A percentile compares a stretch with the other conserved stretches of the same genome.
These are phyloP conservation scores for Curvularia eragrostidis DNA, from an alignment of 2,329 filamentous ascomycete species.

Conservation along the genomic window DNA sequence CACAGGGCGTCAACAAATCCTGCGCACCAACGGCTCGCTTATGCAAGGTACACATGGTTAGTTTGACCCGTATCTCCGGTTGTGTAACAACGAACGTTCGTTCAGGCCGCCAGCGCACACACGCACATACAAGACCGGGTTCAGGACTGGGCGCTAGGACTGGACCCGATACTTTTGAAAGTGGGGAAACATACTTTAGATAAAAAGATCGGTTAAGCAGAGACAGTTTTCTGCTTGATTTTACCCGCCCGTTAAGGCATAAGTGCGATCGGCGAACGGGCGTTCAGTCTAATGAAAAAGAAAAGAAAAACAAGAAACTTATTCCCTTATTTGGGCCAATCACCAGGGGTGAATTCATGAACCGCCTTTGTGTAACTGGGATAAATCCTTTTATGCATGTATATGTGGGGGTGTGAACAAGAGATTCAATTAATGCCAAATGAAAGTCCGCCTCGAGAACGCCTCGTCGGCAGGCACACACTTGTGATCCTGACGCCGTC, in stretches of 20 bases:
- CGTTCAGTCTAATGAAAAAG: neutral
- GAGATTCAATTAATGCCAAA: neutral
- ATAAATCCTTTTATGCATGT: neutral
- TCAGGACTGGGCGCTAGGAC: neutral
- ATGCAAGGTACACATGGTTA: neutral
- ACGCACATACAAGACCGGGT: too few species aligned
- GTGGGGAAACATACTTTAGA: too few species aligned
- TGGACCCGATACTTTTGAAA: too few species aligned
- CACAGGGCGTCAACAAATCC: too few species aligned
- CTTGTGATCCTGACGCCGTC: neutral
- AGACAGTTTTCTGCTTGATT: neutral
- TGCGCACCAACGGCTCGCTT: neutral
- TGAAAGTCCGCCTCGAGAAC: neutral
- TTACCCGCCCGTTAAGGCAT: slow-evolving; percentile 1
- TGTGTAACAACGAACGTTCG: neutral
- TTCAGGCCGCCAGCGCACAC: neutral
- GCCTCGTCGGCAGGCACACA: neutral
- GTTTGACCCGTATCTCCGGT: neutral
- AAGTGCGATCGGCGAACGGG: slow-evolving; percentile 1
- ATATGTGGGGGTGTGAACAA: neutral
- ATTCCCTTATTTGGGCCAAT: neutral
- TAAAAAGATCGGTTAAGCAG: too few species aligned
- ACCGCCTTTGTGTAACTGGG: neutral
- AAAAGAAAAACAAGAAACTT: neutral
- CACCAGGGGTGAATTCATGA: neutral